phyloP scores from a whole-genome alignment of 768 basidiomycete species.

The Harrya chromipes region DNA sequence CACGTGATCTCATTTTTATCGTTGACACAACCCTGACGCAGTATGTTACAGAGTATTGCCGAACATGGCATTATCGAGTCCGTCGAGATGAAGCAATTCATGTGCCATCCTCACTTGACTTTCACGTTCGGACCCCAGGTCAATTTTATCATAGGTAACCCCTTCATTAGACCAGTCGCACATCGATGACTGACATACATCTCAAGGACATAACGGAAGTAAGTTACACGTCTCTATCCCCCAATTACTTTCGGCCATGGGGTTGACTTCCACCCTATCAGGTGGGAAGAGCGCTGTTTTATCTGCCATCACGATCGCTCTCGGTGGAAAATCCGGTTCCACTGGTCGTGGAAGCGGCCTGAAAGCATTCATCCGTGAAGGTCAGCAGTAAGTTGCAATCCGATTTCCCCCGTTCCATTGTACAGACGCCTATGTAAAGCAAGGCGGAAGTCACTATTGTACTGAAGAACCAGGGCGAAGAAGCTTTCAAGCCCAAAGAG shows the following conservation, averaged over 20 bases:
- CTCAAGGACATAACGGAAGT: constrained; percentile 89
- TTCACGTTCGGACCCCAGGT: constrained; percentile 91
- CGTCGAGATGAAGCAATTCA: constrained; percentile 89
- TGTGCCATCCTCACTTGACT: constrained; percentile 86
- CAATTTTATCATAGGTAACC: constrained; percentile 91
- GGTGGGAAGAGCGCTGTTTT: constrained; percentile 95
- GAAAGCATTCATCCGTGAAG: constrained; percentile 83
- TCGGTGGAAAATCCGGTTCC: constrained; percentile 89
- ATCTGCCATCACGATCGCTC: constrained; percentile 87
- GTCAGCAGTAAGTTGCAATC: constrained; percentile 55
- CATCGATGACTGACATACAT: constrained; percentile 1
- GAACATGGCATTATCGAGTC: constrained; percentile 86
- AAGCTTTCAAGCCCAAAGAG: constrained; percentile 81
- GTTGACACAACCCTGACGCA: background rate
- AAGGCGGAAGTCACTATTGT: constrained; percentile 70
- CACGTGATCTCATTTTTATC: constrained; percentile 43
- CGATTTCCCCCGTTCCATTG: background rate
- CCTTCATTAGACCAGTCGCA: background rate
- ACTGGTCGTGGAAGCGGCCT: constrained; percentile 88
- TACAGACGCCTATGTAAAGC: constrained; percentile 39
- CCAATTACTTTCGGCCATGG: background rate
- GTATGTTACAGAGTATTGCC: constrained; percentile 57
- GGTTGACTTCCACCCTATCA: constrained; percentile 29
- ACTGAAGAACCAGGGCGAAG: constrained; percentile 87
- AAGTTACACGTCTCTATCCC: constrained; percentile 31